Conservation (phyloP, 371 early-diverging fungal species). For the Blakeslea trispora region DNA sequence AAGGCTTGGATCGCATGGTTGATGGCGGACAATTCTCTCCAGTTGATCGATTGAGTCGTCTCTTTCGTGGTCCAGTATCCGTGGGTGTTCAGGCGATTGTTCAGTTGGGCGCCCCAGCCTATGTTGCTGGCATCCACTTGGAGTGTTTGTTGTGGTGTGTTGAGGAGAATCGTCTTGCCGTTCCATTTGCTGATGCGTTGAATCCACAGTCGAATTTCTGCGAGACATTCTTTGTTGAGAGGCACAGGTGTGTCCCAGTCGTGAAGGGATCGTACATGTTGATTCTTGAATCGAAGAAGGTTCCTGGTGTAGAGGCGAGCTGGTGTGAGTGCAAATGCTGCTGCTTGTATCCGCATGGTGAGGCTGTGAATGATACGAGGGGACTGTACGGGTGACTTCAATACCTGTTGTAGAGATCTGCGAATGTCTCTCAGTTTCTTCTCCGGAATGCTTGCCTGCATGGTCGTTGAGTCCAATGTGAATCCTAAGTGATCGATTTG, state of each 20-base stretch:
- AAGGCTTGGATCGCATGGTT: constrained; percentile 4
- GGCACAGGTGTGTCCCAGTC: background rate
- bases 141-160: constrained; percentile 4
- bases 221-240: background rate
- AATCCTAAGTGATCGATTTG: constrained; percentile 32
- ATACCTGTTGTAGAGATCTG: constrained; percentile 6
- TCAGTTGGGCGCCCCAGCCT: constrained; percentile 1
- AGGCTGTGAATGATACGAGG: too few species aligned
- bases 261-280: constrained; percentile 11
- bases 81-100: background rate
- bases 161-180: constrained; percentile 7
- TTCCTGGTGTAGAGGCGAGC: constrained; percentile 15
- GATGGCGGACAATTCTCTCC: constrained; percentile 12
- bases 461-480: constrained; percentile 21
- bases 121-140: constrained; percentile 18
- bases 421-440: constrained; percentile 29
- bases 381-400: constrained; percentile 3
- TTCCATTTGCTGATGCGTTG: constrained; percentile 14
- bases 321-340: constrained; percentile 16
- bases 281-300: constrained; percentile 14
- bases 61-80: constrained; percentile 14
- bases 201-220: constrained; percentile 13
- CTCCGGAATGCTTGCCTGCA: constrained; percentile 25
- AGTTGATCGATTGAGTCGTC: constrained; percentile 14
- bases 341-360: constrained; percentile 18